These are phyloP conservation scores for Ascochyta rabiei DNA, from an alignment of 2,329 filamentous ascomycete genomes.

Conservation along the genomic window DNA sequence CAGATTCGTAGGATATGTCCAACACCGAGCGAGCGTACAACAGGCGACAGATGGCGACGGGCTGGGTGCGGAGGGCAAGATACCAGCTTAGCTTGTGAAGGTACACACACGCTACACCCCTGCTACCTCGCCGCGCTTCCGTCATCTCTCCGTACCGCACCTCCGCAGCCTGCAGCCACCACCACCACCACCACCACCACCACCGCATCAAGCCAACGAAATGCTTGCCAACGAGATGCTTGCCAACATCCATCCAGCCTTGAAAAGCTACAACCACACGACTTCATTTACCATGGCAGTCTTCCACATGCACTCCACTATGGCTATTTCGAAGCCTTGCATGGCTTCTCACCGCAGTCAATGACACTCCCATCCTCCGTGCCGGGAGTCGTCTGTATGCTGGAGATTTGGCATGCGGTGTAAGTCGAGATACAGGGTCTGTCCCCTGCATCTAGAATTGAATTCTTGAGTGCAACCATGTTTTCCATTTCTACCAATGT, in stretches of 20 bases:
- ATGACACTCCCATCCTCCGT: constrained; percentile 45
- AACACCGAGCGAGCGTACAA: constrained; percentile 7
- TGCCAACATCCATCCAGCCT: no score
- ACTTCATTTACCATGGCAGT: no score
- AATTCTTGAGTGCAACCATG: no score
- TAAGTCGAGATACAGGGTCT: no score
- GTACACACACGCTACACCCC: constrained; percentile 19
- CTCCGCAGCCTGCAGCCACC: background rate
- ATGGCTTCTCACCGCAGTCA: constrained; percentile 45
- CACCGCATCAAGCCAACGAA: no score
- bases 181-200: no score
- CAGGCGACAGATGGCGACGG: constrained; percentile 11
- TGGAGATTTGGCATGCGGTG: constrained; percentile 31
- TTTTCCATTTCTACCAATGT: constrained; percentile 8
- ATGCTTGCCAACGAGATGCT: no score
- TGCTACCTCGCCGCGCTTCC: constrained; percentile 5
- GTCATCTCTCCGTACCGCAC: constrained; percentile 15
- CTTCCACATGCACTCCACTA: no score
- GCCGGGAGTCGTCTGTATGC: constrained; percentile 42
- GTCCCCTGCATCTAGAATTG: no score
- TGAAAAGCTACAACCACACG: no score
- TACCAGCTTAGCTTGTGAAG: constrained; percentile 34
- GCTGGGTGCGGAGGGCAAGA: background rate
- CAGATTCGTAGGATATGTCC: background rate
- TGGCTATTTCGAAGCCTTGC: constrained; percentile 21